Conservation (phyloP, 75 land plant species). For the Sequoia sempervirens region DNA sequence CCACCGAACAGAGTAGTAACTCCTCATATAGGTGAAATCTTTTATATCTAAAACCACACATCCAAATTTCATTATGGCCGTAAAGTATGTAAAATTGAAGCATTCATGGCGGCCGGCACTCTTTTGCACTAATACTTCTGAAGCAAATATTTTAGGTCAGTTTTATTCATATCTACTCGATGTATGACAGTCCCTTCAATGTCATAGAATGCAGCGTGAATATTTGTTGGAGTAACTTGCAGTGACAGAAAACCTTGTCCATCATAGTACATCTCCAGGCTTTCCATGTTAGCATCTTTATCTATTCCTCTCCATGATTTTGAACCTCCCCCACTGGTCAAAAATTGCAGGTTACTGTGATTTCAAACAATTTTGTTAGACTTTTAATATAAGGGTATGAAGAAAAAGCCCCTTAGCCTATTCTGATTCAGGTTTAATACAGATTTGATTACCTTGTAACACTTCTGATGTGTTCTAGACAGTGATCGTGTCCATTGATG, state of each 20-base stretch:
- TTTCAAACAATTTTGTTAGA: background rate
- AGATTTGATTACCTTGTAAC: constrained; percentile 43
- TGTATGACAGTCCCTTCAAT: constrained; percentile 12
- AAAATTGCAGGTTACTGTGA: constrained; percentile 17
- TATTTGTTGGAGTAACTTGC: background rate
- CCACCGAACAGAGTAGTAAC: no score
- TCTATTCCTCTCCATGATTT: constrained; percentile 25
- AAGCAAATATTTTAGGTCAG: no score
- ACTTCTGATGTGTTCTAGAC: constrained; percentile 79
- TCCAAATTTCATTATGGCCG: no score
- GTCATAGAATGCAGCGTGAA: constrained; percentile 14
- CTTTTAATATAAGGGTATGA: background rate
- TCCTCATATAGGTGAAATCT: no score
- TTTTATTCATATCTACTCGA: background rate
- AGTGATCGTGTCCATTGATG: constrained; percentile 96
- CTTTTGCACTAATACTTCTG: no score
- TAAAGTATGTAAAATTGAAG: no score
- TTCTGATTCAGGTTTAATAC: background rate
- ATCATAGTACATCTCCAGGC: constrained; percentile 21
- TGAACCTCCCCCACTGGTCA: constrained; percentile 31
- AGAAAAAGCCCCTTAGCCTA: background rate
- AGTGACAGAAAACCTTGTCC: constrained; percentile 26
- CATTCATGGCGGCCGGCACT: no score
- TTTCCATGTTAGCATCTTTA: constrained; percentile 3
- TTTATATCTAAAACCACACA: no score